Conservation (phyloP, 2,329 filamentous ascomycete species). For the Cladosporium sphaerospermum region DNA sequence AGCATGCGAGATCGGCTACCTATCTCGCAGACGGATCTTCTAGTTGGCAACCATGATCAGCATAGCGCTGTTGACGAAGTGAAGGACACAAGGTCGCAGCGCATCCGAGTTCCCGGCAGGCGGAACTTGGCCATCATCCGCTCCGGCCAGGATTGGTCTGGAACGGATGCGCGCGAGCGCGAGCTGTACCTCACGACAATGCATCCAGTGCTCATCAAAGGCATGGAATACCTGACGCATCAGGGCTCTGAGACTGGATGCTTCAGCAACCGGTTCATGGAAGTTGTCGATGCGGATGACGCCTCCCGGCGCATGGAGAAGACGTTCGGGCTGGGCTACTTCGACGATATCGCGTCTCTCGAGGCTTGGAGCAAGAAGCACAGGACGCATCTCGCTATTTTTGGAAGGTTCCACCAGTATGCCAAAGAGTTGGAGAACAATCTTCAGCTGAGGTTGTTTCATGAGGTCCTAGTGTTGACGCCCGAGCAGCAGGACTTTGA, state of each 20-base stretch:
- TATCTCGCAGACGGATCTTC: conserved; percentile 32
- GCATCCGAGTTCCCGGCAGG: conserved; percentile 32
- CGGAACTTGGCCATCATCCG: conserved; percentile 41
- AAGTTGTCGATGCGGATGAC: conserved; percentile 29
- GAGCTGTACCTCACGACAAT: conserved; percentile 41
- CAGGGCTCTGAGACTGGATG: conserved; percentile 40
- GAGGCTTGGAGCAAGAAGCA: conserved; percentile 22
- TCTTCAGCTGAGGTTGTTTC: conserved; percentile 18
- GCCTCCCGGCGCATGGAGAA: conserved; percentile 13
- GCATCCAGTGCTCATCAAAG: conserved; percentile 39
- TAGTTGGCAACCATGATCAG: conserved; percentile 23
- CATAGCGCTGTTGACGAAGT: background rate
- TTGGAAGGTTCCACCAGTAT: conserved; percentile 20
- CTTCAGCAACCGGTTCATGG: conserved; percentile 40
- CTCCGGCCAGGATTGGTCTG: conserved; percentile 43
- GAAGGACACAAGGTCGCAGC: conserved; percentile 9
- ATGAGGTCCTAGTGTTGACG: conserved; percentile 22
- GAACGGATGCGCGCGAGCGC: conserved; percentile 36
- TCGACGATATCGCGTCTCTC: conserved; percentile 18
- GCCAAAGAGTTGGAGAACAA: conserved; percentile 20
- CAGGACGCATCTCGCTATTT: conserved; percentile 22
- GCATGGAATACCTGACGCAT: conserved; percentile 42
- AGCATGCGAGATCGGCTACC: conserved; percentile 42
- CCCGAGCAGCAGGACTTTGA: conserved; percentile 20
- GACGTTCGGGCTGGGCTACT: conserved; percentile 22